Conservation (phyloP, 2,329 filamentous ascomycete species). For the Tolypocladium pustulatum region DNA sequence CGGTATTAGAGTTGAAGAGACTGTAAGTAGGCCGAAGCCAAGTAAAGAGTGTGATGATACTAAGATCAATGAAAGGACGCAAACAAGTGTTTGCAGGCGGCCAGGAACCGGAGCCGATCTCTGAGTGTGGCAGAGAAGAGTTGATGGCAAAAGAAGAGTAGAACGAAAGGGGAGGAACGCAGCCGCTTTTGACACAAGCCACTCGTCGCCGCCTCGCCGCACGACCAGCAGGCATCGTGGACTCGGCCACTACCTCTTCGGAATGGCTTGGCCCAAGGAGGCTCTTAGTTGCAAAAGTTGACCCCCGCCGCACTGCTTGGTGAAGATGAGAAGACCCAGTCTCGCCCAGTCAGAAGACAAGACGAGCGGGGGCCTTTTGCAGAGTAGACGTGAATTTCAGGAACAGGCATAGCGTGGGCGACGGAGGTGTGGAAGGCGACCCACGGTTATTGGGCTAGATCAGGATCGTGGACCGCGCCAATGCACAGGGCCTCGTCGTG, state of each 20-base stretch:
- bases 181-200: slow-evolving; percentile 5
- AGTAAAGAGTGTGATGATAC: slow-evolving; percentile 19
- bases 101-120: slow-evolving; percentile 18
- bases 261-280: background rate
- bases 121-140: slow-evolving; percentile 5
- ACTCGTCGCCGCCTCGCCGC: slow-evolving; percentile 5
- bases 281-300: background rate
- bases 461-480: slow-evolving; percentile 1
- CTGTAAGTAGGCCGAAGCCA: slow-evolving; percentile 22
- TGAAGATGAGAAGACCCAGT: slow-evolving; percentile 2
- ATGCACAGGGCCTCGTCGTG: background rate
- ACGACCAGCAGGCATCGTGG: background rate
- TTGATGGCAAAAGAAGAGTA: slow-evolving; percentile 21
- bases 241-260: slow-evolving; percentile 9
- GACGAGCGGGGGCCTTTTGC: background rate
- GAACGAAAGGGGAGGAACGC: slow-evolving; percentile 3
- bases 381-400: slow-evolving; percentile 10
- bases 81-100: slow-evolving; percentile 24
- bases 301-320: background rate
- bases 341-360: slow-evolving; percentile 2
- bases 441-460: background rate
- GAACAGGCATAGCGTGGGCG: slow-evolving; percentile 19
- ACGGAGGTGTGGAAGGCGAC: slow-evolving; percentile 3
- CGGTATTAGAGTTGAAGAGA: slow-evolving; percentile 3
- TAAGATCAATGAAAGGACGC: slow-evolving; percentile 28